Evolutionary conservation across 208 protist genomes (phyloP), one percentile per base, ranked within the genome.

Genomic region (Borovskyia barvae): DNA sequence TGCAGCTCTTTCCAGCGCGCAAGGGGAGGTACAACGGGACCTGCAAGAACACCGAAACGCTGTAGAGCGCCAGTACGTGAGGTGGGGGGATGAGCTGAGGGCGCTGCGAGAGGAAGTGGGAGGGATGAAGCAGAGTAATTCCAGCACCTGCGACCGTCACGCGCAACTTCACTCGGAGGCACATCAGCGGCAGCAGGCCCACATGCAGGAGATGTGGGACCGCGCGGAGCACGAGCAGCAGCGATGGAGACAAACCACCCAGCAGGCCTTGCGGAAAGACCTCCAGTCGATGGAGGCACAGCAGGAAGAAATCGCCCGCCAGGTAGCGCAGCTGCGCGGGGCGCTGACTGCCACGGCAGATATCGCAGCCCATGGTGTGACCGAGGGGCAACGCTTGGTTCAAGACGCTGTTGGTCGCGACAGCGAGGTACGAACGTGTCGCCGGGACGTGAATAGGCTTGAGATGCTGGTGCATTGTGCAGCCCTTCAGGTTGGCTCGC

Each of bases 371-470:
- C 59, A 45, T 19, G 72, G 76, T 54, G 54, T 74, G 19, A 39
- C 57, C 17, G 81, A 84, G 35, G 22, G 88, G 40, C 68, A 50
- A 19, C 35, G 33, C 9, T 56, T 92, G 40, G 71, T 90, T 69
- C 80, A 94, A 32, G 80, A 80, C 14, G 53, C 56, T 12, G 66
- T 85, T 0, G 47, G 42, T 20, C 63, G 66, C 24, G 49, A 64
- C 9, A 81, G 70, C 37, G 82, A 90, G 41, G 42, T 87, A 36
- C 87, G 85, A 0, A 17, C 50, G n/a, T 89, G 79, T 26, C 72
- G 77, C 24, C 66, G 77, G 29, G 85, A 94, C 39, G 73, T 92
- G 55, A 91, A 90, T 49, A 76, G 79, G 1, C 54, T 94, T 3
- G 82, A 89, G 46, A 84, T 89, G 72, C 63, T 92, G 12, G 50